A percentile compares a stretch with the other conserved stretches of the same genome.
Conservation (phyloP, 2,329 filamentous ascomycete species). For the Cephalotrichum gorgonifer region DNA sequence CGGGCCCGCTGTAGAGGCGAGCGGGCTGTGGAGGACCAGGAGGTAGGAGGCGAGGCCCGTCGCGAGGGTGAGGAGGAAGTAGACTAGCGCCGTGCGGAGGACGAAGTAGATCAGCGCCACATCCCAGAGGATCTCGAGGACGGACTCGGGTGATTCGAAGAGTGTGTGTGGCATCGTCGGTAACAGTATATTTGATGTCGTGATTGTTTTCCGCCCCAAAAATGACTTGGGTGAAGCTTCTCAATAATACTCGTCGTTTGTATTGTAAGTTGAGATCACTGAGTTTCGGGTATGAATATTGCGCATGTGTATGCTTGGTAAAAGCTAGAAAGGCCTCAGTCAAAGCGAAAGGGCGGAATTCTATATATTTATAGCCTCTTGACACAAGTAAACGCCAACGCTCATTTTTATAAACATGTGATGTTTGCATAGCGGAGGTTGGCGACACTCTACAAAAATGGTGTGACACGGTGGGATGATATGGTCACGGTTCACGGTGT, state of each 20-base stretch:
- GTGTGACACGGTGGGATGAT: neutral
- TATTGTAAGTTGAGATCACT: too few relatives aligned
- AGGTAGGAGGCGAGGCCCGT: conserved; percentile 10
- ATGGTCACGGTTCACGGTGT: neutral
- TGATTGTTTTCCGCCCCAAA: neutral
- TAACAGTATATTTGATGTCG: neutral
- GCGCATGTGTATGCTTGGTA: too few relatives aligned
- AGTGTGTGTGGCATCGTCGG: conserved; percentile 6
- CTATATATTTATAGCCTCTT: too few relatives aligned
- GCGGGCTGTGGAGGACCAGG: conserved; percentile 8
- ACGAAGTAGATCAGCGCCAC: conserved; percentile 23
- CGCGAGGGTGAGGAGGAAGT: conserved; percentile 17
- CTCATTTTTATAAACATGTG: neutral
- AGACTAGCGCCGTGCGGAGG: conserved; percentile 18
- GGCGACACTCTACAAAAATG: neutral
- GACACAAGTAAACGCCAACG: too few relatives aligned
- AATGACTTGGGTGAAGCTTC: neutral
- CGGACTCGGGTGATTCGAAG: conserved; percentile 20
- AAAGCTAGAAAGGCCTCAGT: too few relatives aligned
- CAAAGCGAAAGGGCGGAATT: too few relatives aligned
- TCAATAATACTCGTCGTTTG: too few relatives aligned
- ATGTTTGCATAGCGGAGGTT: neutral
- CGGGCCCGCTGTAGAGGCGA: conserved; percentile 4
- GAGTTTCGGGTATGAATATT: too few relatives aligned
- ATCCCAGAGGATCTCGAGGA: conserved; percentile 26